These are phyloP conservation scores for Taxawa tesnikishii DNA, from an alignment of 2,329 filamentous ascomycete species.

Conservation along the genomic window DNA sequence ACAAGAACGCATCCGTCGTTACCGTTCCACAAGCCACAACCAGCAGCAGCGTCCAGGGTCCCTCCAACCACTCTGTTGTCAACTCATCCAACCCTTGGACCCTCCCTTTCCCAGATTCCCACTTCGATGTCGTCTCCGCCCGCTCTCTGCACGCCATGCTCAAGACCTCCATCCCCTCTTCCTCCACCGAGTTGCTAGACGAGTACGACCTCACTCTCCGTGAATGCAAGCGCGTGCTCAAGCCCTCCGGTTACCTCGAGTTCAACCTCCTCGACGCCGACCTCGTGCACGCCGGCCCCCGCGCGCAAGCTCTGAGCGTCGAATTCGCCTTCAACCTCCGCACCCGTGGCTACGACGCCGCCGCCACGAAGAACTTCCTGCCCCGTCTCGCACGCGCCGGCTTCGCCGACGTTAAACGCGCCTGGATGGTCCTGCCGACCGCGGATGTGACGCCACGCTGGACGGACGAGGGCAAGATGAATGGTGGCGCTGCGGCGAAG, in stretches of 20 bases:
- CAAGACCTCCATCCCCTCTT: conserved; percentile 49
- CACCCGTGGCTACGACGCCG: conserved; percentile 79
- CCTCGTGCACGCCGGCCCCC: conserved; percentile 70
- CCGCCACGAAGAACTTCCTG: conserved; percentile 71
- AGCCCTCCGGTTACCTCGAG: conserved; percentile 86
- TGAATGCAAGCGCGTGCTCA: conserved; percentile 83
- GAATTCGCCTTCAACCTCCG: conserved; percentile 88
- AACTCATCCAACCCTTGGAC: conserved; percentile 64
- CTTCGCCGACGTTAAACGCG: conserved; percentile 69
- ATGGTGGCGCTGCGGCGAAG: background rate
- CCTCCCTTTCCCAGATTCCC: conserved; percentile 71
- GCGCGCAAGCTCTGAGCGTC: conserved; percentile 70
- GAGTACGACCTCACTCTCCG: conserved; percentile 78
- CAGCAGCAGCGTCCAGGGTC: conserved; percentile 56
- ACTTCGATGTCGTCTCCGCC: conserved; percentile 87
- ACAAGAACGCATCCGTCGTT: conserved; percentile 74
- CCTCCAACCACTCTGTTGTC: conserved; percentile 75
- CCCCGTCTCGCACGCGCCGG: conserved; percentile 60
- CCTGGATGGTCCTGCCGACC: conserved; percentile 83
- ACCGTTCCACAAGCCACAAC: conserved; percentile 51
- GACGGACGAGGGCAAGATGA: conserved; percentile 18
- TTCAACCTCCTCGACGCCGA: conserved; percentile 85
- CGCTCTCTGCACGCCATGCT: conserved; percentile 77
- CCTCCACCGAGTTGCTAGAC: conserved; percentile 43
- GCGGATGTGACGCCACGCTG: conserved; percentile 31